Percentiles rank a stretch among this genome's conserved stretches.
Evolutionary conservation across 257 asterid genomes (phyloP).

Genomic region (Solanum peruvianum): DNA sequence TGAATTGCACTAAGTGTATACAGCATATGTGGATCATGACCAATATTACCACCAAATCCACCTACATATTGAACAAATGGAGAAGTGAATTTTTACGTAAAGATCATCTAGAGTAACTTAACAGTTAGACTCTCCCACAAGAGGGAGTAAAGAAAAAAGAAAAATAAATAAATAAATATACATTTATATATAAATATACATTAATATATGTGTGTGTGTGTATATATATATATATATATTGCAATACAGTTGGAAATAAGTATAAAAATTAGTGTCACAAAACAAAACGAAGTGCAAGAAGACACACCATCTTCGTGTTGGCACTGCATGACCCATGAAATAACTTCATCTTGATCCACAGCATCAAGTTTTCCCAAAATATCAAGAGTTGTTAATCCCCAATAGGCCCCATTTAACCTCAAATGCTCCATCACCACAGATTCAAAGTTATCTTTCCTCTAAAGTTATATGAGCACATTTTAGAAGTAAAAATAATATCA

Average conservation of each 20-base stretch:
- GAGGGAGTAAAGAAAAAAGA: neutral
- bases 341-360: slow-evolving; percentile 69
- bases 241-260: neutral
- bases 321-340: slow-evolving; percentile 83
- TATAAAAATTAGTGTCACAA: neutral
- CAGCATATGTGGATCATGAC: slow-evolving; percentile 81
- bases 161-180: neutral
- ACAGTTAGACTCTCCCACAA: neutral
- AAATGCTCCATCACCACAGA: slow-evolving; percentile 91
- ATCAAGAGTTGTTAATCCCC: slow-evolving; percentile 95
- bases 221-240: too few relatives aligned
- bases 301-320: slow-evolving; percentile 84
- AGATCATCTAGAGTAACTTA: neutral
- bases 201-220: too few relatives aligned
- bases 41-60: slow-evolving; percentile 93
- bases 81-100: neutral
- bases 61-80: slow-evolving; percentile 24
- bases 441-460: slow-evolving; percentile 71
- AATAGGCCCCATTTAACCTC: slow-evolving; percentile 79
- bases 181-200: too few relatives aligned
- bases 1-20: slow-evolving; percentile 92
- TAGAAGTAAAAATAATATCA: neutral
- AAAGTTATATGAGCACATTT: neutral
- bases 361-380: slow-evolving; percentile 55
- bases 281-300: neutral